These are phyloP conservation scores for Arabis hirsuta DNA, from an alignment of 345 rosid genomes.

Conservation along the genomic window DNA sequence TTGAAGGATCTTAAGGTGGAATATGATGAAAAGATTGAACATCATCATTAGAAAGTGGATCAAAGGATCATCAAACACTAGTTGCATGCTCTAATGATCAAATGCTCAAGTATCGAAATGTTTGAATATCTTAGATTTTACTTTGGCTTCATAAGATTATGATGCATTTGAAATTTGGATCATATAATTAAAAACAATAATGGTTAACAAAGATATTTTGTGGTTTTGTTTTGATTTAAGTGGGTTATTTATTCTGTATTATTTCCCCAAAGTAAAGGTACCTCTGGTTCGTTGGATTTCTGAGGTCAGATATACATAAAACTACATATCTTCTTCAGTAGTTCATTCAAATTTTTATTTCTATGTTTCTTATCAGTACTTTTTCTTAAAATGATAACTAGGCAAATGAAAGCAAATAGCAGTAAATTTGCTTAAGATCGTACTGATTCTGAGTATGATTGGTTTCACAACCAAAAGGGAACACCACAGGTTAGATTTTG, in stretches of 20 bases:
- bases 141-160: not conserved
- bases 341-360: no score
- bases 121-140: not conserved
- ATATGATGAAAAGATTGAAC: not conserved
- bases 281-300: no score
- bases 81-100: not conserved
- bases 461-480: not conserved
- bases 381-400: no score
- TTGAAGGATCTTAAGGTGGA: constrained; percentile 5
- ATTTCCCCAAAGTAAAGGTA: not conserved
- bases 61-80: not conserved
- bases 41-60: not conserved
- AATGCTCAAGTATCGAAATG: not conserved
- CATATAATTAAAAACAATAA: not conserved
- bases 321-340: no score
- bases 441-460: no score
- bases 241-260: not conserved
- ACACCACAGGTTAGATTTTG: not conserved
- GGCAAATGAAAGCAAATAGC: no score
- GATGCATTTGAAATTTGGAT: not conserved
- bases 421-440: no score
- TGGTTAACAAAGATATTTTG: not conserved
- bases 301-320: no score
- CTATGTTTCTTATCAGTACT: no score
- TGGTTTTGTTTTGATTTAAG: not conserved